phyloP scores from a whole-genome alignment of 306 rosid genomes.

The Sesbania bispinosa region DNA sequence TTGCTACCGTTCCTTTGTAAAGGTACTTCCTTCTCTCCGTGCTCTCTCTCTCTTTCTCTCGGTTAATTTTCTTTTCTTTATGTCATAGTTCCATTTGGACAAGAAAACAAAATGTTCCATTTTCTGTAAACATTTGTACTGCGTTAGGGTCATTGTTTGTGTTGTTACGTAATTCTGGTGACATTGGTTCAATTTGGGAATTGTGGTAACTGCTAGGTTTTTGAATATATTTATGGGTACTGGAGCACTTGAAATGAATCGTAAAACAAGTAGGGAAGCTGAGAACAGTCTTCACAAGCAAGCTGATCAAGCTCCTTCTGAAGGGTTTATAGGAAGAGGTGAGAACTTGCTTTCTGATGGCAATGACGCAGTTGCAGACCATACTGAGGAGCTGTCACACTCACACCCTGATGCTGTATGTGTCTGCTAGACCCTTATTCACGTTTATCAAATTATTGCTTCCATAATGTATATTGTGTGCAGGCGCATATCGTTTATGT shows the following conservation, averaged over 20 bases:
- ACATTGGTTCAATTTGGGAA: slow-evolving; percentile 24
- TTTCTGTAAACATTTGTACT: background rate
- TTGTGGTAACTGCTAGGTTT: slow-evolving; percentile 38
- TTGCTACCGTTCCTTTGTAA: background rate
- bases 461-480: background rate
- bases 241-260: slow-evolving; percentile 41
- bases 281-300: slow-evolving; percentile 49
- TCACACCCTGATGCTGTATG: slow-evolving; percentile 29
- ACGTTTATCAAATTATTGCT: background rate
- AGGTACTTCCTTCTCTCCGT: background rate
- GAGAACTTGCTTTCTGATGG: slow-evolving; percentile 36
- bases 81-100: background rate
- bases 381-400: slow-evolving; percentile 24
- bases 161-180: background rate
- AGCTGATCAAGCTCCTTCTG: slow-evolving; percentile 27
- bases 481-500: too few species aligned
- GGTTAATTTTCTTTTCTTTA: background rate
- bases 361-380: slow-evolving; percentile 33
- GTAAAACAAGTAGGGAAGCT: slow-evolving; percentile 44
- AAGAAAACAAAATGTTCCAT: background rate
- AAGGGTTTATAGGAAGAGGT: slow-evolving; percentile 29
- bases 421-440: slow-evolving; percentile 13
- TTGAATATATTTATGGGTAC: slow-evolving; percentile 15
- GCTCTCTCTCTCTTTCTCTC: background rate
- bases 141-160: background rate